These are phyloP conservation scores for Vachellia collinsii DNA, from an alignment of 306 rosid species.

Conservation along the genomic window DNA sequence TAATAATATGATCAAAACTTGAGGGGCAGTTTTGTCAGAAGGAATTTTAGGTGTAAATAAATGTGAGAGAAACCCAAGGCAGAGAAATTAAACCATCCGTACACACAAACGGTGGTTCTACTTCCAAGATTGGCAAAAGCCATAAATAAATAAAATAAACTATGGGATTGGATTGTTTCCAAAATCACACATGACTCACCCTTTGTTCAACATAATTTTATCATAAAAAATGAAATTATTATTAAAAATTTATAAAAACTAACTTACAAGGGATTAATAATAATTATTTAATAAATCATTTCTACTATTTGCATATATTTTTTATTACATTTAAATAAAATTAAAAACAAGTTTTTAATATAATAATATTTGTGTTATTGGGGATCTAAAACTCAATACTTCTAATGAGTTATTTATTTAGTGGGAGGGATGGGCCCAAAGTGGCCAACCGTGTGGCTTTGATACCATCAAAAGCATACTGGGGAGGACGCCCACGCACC, in stretches of 20 bases:
- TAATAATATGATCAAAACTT: not conserved
- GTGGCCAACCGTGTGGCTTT: slow-evolving; percentile 74
- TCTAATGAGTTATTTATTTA: too few species aligned
- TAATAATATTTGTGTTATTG: not conserved
- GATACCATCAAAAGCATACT: slow-evolving; percentile 46
- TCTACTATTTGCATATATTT: not conserved
- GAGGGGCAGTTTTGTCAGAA: not conserved
- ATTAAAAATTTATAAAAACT: too few species aligned
- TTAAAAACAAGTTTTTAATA: too few species aligned
- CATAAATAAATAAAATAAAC: too few species aligned
- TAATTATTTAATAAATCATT: too few species aligned
- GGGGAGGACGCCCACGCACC: slow-evolving; percentile 39
- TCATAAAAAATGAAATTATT: too few species aligned
- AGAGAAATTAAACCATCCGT: not conserved
- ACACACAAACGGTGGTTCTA: not conserved
- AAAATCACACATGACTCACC: too few species aligned
- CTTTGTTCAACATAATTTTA: too few species aligned
- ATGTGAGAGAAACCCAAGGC: not conserved
- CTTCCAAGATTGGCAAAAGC: not conserved
- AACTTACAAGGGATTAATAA: too few species aligned
- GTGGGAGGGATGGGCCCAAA: slow-evolving; percentile 24
- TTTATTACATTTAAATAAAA: too few species aligned
- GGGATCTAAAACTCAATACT: too few species aligned
- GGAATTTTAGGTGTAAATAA: not conserved
- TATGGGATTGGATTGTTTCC: too few species aligned